These are phyloP conservation scores for Monotropa hypopitys DNA, from an alignment of 179 eudicot species.

Conservation along the genomic window DNA sequence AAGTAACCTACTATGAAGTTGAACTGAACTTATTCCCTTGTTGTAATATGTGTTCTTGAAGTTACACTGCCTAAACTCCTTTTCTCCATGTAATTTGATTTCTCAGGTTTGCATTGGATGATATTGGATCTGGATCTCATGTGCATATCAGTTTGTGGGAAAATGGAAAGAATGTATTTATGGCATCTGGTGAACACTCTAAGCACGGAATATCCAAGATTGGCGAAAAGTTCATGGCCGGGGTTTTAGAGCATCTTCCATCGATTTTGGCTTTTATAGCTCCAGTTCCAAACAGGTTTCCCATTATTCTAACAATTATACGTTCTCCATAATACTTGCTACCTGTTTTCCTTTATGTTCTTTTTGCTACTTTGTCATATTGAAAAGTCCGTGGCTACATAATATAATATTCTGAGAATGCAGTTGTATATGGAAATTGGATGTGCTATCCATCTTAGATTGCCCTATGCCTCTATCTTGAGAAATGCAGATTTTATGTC, in stretches of 20 bases:
- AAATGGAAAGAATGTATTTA: conserved; percentile 74
- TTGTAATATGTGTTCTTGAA: neutral
- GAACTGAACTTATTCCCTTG: neutral
- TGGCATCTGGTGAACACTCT: conserved; percentile 44
- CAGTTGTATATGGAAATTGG: neutral
- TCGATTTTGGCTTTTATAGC: conserved; percentile 86
- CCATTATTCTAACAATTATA: neutral
- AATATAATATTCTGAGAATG: neutral
- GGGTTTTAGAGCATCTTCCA: conserved; percentile 89
- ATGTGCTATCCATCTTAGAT: neutral
- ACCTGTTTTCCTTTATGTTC: neutral
- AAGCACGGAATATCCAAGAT: conserved; percentile 65
- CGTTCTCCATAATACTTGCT: neutral
- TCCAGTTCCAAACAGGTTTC: conserved; percentile 83
- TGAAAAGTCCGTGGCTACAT: neutral
- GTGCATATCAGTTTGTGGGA: conserved; percentile 88
- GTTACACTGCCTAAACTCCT: neutral
- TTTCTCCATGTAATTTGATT: conserved; percentile 3
- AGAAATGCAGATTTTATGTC: neutral
- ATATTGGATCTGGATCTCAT: conserved; percentile 92
- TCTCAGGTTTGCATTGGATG: conserved; percentile 55
- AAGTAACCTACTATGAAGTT: neutral
- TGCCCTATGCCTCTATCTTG: neutral
- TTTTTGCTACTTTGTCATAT: neutral
- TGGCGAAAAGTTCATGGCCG: conserved; percentile 97